Evolutionary conservation across 441 rosid genomes (phyloP).

Genomic region (Lepidium campestre): DNA sequence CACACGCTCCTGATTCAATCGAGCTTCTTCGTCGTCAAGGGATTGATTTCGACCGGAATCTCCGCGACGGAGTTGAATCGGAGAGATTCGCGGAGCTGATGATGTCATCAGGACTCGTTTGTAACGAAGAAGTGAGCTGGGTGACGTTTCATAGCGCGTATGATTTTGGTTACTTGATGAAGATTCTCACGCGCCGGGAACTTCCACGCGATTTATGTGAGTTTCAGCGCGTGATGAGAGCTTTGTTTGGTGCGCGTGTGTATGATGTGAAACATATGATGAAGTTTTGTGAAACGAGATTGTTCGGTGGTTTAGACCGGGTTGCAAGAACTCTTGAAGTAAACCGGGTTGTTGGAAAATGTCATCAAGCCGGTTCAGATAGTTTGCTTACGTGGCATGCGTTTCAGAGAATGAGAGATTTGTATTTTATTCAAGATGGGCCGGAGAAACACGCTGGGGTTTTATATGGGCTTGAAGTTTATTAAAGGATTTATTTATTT

Average conservation of each 20-base stretch:
- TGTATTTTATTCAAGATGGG: conserved; percentile 53
- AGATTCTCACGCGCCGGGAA: conserved; percentile 57
- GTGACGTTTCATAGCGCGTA: conserved; percentile 94
- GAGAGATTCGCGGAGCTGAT: conserved; percentile 61
- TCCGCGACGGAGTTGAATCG: conserved; percentile 52
- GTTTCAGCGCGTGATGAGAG: conserved; percentile 45
- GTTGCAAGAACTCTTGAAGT: conserved; percentile 62
- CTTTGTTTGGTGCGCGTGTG: conserved; percentile 50
- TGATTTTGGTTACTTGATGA: conserved; percentile 76
- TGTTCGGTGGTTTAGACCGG: conserved; percentile 83
- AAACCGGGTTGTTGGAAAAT: conserved; percentile 71
- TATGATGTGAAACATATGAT: conserved; percentile 83
- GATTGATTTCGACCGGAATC: conserved; percentile 61
- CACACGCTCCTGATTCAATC: conserved; percentile 76
- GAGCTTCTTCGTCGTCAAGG: conserved; percentile 73
- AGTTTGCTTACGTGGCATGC: conserved; percentile 91
- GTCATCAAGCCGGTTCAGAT: conserved; percentile 96
- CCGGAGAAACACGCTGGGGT: conserved; percentile 82
- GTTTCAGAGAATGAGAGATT: conserved; percentile 77
- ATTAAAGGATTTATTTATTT: too few relatives aligned
- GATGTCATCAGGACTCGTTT: conserved; percentile 85
- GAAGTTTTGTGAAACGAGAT: conserved; percentile 54
- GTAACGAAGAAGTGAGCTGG: conserved; percentile 76
- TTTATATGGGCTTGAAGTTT: conserved; percentile 64
- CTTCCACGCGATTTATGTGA: conserved; percentile 46